phyloP scores from a whole-genome alignment of 176 grass and related monocot genomes.

The Typha latifolia region DNA sequence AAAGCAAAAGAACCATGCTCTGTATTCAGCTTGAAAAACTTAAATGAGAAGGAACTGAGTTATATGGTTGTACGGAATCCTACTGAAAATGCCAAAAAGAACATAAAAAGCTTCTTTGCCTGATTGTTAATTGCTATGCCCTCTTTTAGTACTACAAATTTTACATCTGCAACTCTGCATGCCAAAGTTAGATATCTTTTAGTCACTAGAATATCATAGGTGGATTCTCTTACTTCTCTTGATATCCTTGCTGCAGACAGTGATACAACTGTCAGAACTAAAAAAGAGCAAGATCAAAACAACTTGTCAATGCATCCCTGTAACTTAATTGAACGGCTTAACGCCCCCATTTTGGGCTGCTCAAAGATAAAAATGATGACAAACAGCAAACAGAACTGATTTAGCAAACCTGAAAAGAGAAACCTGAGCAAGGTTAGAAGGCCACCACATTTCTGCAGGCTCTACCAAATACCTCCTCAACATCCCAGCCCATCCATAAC shows the following conservation, averaged over 20 bases:
- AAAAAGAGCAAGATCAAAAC: no score
- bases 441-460: constrained; percentile 98
- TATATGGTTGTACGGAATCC: neutral
- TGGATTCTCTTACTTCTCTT: no score
- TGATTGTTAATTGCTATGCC: neutral
- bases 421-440: constrained; percentile 91
- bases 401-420: constrained; percentile 67
- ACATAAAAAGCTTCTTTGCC: neutral
- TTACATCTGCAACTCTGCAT: neutral
- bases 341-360: no score
- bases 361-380: neutral
- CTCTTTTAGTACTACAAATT: neutral
- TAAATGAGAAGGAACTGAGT: no score
- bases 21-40: neutral
- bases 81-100: neutral
- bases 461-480: constrained; percentile 83
- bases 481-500: constrained; percentile 92
- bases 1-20: neutral
- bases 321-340: no score
- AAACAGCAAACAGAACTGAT: neutral
- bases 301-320: no score
- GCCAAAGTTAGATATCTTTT: no score
- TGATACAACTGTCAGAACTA: no score
- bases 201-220: no score
- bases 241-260: no score